A percentile compares a stretch with the other conserved stretches of the same genome.
phyloP scores from a whole-genome alignment of 148 eudicot genomes.

The Rhododendron griersonianum region DNA sequence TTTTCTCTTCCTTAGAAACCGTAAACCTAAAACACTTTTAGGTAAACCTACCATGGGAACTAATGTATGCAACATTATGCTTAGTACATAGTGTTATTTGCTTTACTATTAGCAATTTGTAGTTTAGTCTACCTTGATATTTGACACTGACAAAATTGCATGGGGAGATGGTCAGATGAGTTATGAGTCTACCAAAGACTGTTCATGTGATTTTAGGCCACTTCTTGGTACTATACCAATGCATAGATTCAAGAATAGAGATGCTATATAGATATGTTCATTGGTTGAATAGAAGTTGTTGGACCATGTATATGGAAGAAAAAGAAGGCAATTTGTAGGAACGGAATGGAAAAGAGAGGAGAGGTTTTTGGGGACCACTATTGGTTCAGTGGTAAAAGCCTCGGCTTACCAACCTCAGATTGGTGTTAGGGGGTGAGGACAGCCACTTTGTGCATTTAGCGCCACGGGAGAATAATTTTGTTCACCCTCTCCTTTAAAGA shows the following conservation, averaged over 20 bases:
- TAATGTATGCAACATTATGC: neutral
- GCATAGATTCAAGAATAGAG: neutral
- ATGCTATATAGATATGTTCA: neutral
- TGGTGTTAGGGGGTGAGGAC: neutral
- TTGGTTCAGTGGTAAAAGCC: neutral
- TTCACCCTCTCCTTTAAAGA: too few relatives aligned
- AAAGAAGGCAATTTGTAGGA: neutral
- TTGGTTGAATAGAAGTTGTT: neutral
- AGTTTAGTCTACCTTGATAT: neutral
- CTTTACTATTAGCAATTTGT: neutral
- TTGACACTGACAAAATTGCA: neutral
- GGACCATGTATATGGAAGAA: neutral
- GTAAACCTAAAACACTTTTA: neutral
- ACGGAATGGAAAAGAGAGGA: neutral
- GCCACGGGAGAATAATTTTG: neutral
- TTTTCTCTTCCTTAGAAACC: neutral
- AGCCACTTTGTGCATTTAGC: neutral
- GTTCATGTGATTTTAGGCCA: neutral
- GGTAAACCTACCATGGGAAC: neutral
- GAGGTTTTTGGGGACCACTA: neutral
- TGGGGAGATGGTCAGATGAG: too few relatives aligned
- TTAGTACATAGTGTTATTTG: neutral
- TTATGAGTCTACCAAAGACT: neutral
- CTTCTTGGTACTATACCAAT: neutral
- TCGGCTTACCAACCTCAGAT: neutral